Percentiles rank a stretch among this genome's conserved stretches.
Evolutionary conservation across 2,329 filamentous ascomycete genomes (phyloP).

Genomic region (Plectosphaerella plurivora): DNA sequence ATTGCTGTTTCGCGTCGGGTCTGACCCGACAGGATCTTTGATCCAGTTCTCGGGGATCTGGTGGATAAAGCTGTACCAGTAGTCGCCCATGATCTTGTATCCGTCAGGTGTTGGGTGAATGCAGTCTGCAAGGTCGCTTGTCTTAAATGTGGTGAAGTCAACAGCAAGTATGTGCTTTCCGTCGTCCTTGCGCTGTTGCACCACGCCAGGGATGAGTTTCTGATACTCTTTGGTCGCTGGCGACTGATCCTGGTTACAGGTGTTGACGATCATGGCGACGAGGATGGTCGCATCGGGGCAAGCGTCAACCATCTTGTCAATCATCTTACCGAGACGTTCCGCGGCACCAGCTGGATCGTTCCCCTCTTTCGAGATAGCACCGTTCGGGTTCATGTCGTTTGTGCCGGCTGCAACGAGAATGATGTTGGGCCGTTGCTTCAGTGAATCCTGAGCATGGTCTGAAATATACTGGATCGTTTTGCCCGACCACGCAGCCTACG

Average conservation of each 20-base stretch:
- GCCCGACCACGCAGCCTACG: constrained; percentile 28
- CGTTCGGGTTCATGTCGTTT: constrained; percentile 29
- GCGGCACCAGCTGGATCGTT: constrained; percentile 23
- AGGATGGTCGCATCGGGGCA: constrained; percentile 29
- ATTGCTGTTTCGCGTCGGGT: constrained; percentile 5
- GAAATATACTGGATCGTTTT: constrained; percentile 30
- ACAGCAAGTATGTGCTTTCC: constrained; percentile 24
- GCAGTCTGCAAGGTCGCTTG: constrained; percentile 21
- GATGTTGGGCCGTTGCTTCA: constrained; percentile 28
- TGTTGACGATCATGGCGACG: constrained; percentile 27
- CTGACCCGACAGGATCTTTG: constrained; percentile 19
- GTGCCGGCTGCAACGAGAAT: constrained; percentile 30
- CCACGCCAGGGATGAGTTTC: constrained; percentile 22
- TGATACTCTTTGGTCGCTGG: constrained; percentile 19
- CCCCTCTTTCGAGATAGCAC: constrained; percentile 21
- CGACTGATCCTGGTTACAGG: constrained; percentile 20
- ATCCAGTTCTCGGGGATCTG: constrained; percentile 30
- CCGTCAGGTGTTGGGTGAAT: constrained; percentile 28
- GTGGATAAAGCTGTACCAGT: constrained; percentile 29
- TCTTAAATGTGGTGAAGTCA: constrained; percentile 23
- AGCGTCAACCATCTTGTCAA: constrained; percentile 23
- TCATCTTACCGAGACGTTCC: constrained; percentile 21
- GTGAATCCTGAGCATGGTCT: constrained; percentile 23
- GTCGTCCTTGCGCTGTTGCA: constrained; percentile 15
- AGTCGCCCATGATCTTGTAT: constrained; percentile 26